Percentiles rank a stretch among this genome's conserved stretches.
Conservation (phyloP, 176 grass and related monocot genomes). For the Lolium perenne region DNA sequence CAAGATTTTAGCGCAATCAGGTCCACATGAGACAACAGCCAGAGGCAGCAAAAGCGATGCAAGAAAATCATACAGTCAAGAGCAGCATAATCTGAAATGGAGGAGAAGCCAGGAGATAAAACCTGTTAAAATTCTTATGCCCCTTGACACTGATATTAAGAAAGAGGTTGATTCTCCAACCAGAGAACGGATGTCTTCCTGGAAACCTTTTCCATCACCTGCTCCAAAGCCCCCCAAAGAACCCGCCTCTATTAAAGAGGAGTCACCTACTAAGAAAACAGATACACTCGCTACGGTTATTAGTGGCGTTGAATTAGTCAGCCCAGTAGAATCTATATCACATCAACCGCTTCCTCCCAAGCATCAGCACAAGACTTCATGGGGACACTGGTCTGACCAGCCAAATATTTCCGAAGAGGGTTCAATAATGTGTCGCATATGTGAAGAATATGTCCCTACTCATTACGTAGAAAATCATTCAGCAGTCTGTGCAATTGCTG, state of each 20-base stretch:
- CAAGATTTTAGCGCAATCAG: constrained; percentile 48
- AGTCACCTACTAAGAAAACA: constrained; percentile 53
- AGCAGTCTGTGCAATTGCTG: constrained; percentile 86
- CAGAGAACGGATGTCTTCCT: constrained; percentile 84
- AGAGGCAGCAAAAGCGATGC: constrained; percentile 57
- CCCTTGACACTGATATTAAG: constrained; percentile 59
- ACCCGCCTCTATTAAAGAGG: constrained; percentile 44
- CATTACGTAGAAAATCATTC: constrained; percentile 93
- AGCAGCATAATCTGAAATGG: constrained; percentile 95
- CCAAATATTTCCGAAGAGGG: constrained; percentile 95
- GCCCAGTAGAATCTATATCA: constrained; percentile 66
- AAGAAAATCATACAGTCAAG: constrained; percentile 98
- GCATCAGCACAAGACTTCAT: constrained; percentile 79
- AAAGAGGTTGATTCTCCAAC: constrained; percentile 66
- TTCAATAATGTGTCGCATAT: constrained; percentile 99
- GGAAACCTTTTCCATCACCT: constrained; percentile 86
- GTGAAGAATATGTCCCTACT: constrained; percentile 99
- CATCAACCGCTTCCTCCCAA: constrained; percentile 65
- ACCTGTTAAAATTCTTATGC: constrained; percentile 65
- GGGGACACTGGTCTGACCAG: constrained; percentile 95
- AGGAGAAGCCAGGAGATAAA: constrained; percentile 98
- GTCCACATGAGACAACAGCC: constrained; percentile 42
- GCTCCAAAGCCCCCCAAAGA: constrained; percentile 51
- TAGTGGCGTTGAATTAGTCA: constrained; percentile 61
- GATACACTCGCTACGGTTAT: constrained; percentile 42